These are phyloP conservation scores for Pyronema domesticum DNA, from an alignment of 495 filamentous ascomycete genomes.

Conservation along the genomic window DNA sequence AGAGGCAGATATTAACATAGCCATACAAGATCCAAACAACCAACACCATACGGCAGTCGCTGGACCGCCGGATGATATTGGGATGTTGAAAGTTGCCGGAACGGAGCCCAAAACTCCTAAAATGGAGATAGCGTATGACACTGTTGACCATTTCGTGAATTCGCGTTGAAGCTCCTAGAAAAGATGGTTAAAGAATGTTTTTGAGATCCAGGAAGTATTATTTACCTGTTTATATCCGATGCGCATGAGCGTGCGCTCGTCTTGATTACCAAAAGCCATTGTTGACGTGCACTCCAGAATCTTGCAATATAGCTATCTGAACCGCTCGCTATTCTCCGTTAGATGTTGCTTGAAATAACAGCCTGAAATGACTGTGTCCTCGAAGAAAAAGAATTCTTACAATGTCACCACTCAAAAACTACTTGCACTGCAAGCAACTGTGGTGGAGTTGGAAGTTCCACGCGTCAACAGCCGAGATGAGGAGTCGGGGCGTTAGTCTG, in stretches of 20 bases:
- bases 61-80: conserved; percentile 47
- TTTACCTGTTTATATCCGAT: conserved; percentile 53
- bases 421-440: no score
- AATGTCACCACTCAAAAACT: no score
- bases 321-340: no score
- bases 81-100: conserved; percentile 47
- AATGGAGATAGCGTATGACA: conserved; percentile 59
- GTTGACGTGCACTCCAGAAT: background rate
- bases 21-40: conserved; percentile 51
- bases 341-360: no score
- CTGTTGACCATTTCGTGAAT: conserved; percentile 56
- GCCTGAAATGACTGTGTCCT: no score
- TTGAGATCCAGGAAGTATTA: background rate
- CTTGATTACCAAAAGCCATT: conserved; percentile 39
- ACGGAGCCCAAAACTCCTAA: conserved; percentile 52
- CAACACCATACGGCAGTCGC: conserved; percentile 57
- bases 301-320: no score
- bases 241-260: conserved; percentile 45
- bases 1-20: conserved; percentile 47
- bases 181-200: background rate
- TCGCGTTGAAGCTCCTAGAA: conserved; percentile 42
- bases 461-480: no score
- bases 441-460: no score
- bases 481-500: no score
- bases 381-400: no score